Percentiles rank a stretch among this genome's conserved stretches.
These are phyloP conservation scores for Hydrangea macrophylla DNA, from an alignment of 148 eudicot species.

Conservation along the genomic window DNA sequence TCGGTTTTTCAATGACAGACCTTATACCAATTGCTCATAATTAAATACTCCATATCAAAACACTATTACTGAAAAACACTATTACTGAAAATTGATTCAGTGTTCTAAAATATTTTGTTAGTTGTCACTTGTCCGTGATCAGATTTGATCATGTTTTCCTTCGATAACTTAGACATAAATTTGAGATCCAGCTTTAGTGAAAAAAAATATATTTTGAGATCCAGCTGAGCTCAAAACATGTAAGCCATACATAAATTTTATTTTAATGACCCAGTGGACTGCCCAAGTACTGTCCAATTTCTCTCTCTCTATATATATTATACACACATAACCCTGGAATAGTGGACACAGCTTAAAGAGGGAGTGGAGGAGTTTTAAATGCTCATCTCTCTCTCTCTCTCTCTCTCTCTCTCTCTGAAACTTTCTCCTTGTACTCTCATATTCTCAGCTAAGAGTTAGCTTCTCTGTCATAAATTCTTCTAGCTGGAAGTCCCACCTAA, in stretches of 20 bases:
- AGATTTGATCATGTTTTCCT: background rate
- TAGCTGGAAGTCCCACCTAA: background rate
- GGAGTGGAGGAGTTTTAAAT: slow-evolving; percentile 1
- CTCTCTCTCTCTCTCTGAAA: background rate
- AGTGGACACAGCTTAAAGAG: slow-evolving; percentile 1
- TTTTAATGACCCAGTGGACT: too few species aligned
- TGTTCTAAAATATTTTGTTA: background rate
- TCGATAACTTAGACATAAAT: background rate
- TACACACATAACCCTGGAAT: background rate
- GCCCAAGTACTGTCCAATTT: background rate
- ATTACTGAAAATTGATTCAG: too few species aligned
- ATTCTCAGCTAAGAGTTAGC: background rate
- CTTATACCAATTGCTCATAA: too few species aligned
- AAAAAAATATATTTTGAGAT: background rate
- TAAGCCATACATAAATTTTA: too few species aligned
- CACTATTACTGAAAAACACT: too few species aligned
- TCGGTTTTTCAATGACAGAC: too few species aligned
- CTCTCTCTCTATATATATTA: background rate
- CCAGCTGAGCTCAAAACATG: background rate
- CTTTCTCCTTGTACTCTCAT: background rate
- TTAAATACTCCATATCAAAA: too few species aligned
- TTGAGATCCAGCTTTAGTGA: background rate
- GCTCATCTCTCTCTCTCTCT: background rate
- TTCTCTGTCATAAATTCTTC: background rate
- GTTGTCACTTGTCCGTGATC: background rate